Percentiles rank a stretch among this genome's conserved stretches.
Conservation (phyloP, 257 asterid species). For the Fraxinus anomala region DNA sequence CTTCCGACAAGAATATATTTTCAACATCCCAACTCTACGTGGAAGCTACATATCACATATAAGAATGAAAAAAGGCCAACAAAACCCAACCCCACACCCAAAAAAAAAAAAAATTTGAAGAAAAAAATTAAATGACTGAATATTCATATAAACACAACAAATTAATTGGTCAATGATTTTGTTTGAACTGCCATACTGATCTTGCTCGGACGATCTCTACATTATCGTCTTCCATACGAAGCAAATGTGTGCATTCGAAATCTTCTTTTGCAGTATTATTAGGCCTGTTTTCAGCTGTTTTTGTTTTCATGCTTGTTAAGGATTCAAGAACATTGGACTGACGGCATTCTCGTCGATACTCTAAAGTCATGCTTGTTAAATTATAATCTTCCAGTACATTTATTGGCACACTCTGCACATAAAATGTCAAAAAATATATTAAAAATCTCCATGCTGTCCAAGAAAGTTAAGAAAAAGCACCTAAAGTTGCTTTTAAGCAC, state of each 20-base stretch:
- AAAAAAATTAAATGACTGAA: neutral
- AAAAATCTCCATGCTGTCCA: neutral
- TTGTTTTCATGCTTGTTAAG: slow-evolving; percentile 50
- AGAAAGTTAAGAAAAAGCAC: too few species aligned
- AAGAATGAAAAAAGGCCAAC: neutral
- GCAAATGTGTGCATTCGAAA: slow-evolving; percentile 69
- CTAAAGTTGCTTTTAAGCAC: too few species aligned
- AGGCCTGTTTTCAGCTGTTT: slow-evolving; percentile 1
- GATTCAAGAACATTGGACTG: slow-evolving; percentile 67
- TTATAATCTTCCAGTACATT: slow-evolving; percentile 61
- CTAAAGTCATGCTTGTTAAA: slow-evolving; percentile 63
- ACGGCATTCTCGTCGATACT: slow-evolving; percentile 73
- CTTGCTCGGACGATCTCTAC: slow-evolving; percentile 83
- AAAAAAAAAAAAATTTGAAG: neutral
- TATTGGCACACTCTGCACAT: slow-evolving; percentile 67
- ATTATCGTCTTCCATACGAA: slow-evolving; percentile 71
- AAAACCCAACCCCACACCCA: neutral
- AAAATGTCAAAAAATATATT: neutral
- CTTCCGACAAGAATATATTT: neutral
- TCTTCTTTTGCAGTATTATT: slow-evolving; percentile 11
- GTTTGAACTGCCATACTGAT: slow-evolving; percentile 64
- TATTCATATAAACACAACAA: neutral
- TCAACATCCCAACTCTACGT: neutral
- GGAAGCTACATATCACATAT: neutral
- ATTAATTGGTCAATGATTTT: slow-evolving; percentile 16